Percentiles rank a stretch among this genome's conserved stretches.
Evolutionary conservation across 305 asterid species (phyloP).

Genomic region (Rubia occidens): DNA sequence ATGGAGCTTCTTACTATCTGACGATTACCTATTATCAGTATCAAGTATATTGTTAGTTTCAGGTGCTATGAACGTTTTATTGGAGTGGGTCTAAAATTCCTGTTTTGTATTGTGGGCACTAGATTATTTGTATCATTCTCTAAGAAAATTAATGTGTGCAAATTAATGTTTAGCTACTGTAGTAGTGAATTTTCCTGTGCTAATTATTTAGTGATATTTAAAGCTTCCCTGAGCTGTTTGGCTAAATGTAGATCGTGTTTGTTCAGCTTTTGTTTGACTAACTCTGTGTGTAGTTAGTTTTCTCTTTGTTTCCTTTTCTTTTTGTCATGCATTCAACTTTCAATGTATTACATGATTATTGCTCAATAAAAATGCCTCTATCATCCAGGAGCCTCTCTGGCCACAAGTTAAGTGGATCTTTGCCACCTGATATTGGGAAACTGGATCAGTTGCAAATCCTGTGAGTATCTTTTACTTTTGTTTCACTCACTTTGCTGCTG

Average conservation of each 20-base stretch:
- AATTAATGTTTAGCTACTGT: not conserved
- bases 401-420: slow-evolving; percentile 84
- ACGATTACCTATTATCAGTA: not conserved
- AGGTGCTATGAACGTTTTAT: not conserved
- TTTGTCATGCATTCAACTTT: not conserved
- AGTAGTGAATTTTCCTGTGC: not conserved
- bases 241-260: not conserved
- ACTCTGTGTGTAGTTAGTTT: not conserved
- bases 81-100: not conserved
- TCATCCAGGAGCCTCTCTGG: slow-evolving; percentile 81
- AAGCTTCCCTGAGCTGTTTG: not conserved
- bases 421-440: slow-evolving; percentile 82
- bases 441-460: slow-evolving; percentile 69
- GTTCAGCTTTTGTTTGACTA: not conserved
- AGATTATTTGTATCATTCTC: not conserved
- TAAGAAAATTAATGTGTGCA: not conserved
- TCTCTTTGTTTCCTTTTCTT: not conserved
- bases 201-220: not conserved
- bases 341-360: slow-evolving; percentile 1
- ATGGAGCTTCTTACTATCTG: not conserved
- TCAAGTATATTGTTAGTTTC: not conserved
- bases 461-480: slow-evolving; percentile 38
- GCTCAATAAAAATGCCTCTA: slow-evolving; percentile 11
- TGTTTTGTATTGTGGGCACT: not conserved
- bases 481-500: slow-evolving; percentile 13